phyloP scores from a whole-genome alignment of 345 rosid genomes.

The Sonneratia caseolaris region DNA sequence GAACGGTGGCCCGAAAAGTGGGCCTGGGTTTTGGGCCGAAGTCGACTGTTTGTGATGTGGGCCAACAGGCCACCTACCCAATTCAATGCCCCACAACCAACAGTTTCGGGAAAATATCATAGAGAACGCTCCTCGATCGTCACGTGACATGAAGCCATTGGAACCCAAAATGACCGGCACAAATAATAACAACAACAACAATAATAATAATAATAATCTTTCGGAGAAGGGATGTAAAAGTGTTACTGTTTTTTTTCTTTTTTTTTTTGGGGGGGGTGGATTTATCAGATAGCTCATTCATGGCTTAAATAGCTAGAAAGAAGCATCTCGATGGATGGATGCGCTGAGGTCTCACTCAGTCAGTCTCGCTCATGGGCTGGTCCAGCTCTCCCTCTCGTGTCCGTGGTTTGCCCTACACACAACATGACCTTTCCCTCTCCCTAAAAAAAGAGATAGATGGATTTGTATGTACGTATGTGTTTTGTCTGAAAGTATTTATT shows the following conservation, averaged over 20 bases:
- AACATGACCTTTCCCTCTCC: conserved; percentile 16
- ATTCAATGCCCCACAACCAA: neutral
- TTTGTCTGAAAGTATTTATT: conserved; percentile 14
- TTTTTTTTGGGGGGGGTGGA: no score
- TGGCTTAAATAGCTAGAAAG: neutral
- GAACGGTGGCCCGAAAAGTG: no score
- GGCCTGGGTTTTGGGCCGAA: neutral
- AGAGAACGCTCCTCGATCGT: neutral
- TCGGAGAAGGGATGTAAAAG: no score
- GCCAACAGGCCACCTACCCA: neutral
- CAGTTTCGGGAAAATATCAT: neutral
- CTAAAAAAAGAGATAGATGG: neutral
- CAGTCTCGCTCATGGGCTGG: conserved; percentile 10
- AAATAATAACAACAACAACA: neutral
- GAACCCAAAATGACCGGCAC: neutral
- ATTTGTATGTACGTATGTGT: neutral
- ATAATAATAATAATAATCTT: no score
- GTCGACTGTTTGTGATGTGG: neutral
- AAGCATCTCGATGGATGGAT: neutral
- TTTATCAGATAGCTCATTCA: no score
- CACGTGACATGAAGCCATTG: neutral
- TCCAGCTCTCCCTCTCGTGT: conserved; percentile 13
- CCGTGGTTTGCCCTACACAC: conserved; percentile 28
- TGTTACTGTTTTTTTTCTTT: no score
- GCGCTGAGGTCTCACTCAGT: neutral